Percentiles rank a stretch among this genome's conserved stretches.
These are phyloP conservation scores for Coniella vitis DNA, from an alignment of 2,329 filamentous ascomycete genomes.

Conservation along the genomic window DNA sequence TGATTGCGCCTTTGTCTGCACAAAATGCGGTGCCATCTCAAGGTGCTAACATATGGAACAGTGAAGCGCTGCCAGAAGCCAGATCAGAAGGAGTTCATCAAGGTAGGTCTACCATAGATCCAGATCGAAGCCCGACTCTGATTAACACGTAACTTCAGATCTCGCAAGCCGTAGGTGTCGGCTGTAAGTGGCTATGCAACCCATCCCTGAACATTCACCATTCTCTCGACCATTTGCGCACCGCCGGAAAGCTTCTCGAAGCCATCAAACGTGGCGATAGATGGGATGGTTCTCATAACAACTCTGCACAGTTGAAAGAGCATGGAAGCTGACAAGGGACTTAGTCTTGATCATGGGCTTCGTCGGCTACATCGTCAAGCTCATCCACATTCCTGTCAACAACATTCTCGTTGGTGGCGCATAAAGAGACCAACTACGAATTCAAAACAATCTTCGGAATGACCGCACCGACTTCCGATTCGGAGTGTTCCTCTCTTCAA, in stretches of 20 bases:
- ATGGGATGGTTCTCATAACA: background rate
- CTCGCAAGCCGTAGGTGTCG: slow-evolving; percentile 55
- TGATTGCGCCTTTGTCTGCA: slow-evolving; percentile 57
- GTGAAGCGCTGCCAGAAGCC: slow-evolving; percentile 27
- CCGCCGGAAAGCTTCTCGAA: background rate
- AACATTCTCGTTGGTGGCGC: slow-evolving; percentile 62
- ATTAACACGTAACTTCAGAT: slow-evolving; percentile 24
- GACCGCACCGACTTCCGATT: no score
- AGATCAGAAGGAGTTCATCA: slow-evolving; percentile 47
- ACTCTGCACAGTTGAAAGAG: background rate
- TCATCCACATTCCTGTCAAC: slow-evolving; percentile 66
- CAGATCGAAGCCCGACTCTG: no score
- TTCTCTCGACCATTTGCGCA: background rate
- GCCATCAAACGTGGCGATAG: no score
- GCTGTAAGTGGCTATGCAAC: slow-evolving; percentile 31
- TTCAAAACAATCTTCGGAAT: background rate
- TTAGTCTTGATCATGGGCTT: slow-evolving; percentile 59
- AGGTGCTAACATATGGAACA: no score
- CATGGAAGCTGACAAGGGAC: background rate
- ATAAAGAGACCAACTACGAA: slow-evolving; percentile 29
- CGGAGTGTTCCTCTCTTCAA: no score
- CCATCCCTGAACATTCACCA: background rate
- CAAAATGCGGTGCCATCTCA: no score
- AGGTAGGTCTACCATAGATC: slow-evolving; percentile 27
- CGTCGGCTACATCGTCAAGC: slow-evolving; percentile 64